phyloP scores from a whole-genome alignment of 2,329 filamentous ascomycete genomes.

The Aspergillus ochraceoroseus region DNA sequence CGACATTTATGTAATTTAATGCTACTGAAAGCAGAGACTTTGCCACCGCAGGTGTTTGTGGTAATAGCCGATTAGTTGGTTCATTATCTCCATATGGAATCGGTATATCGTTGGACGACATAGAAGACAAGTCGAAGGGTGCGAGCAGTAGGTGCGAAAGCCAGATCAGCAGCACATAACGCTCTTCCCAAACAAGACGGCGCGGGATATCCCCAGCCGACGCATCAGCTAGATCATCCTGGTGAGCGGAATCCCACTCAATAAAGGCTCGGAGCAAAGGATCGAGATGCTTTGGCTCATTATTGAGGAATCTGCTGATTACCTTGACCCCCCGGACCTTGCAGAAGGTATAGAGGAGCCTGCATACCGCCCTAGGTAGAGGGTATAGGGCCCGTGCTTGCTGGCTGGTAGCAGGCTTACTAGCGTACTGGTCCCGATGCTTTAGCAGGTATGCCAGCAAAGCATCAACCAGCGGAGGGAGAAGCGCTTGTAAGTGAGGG shows the following conservation, averaged over 20 bases:
- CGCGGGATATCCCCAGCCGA: conserved; percentile 21
- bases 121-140: conserved; percentile 83
- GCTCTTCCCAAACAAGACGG: conserved; percentile 73
- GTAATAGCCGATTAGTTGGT: conserved; percentile 46
- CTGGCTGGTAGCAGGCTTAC: conserved; percentile 31
- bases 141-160: conserved; percentile 74
- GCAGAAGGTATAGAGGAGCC: conserved; percentile 81
- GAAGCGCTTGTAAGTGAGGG: conserved; percentile 68
- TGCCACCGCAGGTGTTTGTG: conserved; percentile 63
- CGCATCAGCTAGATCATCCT: conserved; percentile 15
- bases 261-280: conserved; percentile 72
- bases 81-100: conserved; percentile 34
- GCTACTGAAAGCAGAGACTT: conserved; percentile 66
- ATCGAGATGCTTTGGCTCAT: conserved; percentile 81
- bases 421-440: conserved; percentile 42
- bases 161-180: conserved; percentile 85
- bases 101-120: conserved; percentile 55
- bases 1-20: conserved; percentile 63
- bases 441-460: conserved; percentile 62
- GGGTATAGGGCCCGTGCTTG: conserved; percentile 42
- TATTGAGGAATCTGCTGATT: conserved; percentile 82
- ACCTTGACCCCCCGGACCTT: conserved; percentile 94
- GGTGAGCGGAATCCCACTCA: conserved; percentile 41
- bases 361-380: conserved; percentile 66
- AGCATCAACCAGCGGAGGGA: conserved; percentile 68